phyloP scores from a whole-genome alignment of 2,329 filamentous ascomycete genomes.

The Teratosphaeria pseudoeucalypti region DNA sequence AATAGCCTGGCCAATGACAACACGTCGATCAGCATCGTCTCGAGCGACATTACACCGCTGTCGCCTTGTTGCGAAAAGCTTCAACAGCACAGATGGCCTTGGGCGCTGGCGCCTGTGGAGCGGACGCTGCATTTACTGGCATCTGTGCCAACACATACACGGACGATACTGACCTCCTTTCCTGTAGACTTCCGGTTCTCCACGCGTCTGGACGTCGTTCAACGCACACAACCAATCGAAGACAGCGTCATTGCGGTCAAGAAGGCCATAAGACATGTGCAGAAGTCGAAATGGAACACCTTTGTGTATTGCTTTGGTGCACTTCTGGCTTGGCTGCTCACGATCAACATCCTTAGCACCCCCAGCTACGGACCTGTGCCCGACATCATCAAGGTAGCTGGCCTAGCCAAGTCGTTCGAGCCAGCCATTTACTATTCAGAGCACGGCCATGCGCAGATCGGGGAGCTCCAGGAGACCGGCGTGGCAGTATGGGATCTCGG shows the following conservation, averaged over 20 bases:
- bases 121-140: not conserved
- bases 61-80: not conserved
- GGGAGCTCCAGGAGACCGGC: conserved; percentile 79
- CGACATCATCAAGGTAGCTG: conserved; percentile 82
- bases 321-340: conserved; percentile 53
- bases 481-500: conserved; percentile 91
- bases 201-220: conserved; percentile 76
- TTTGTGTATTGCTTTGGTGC: conserved; percentile 51
- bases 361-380: conserved; percentile 58
- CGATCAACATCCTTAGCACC: conserved; percentile 60
- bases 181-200: conserved; percentile 75
- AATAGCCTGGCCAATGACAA: not conserved
- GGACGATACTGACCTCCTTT: not conserved
- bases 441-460: conserved; percentile 74
- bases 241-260: conserved; percentile 56
- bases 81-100: not conserved
- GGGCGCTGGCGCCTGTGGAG: not conserved
- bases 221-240: conserved; percentile 76
- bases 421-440: conserved; percentile 92
- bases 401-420: conserved; percentile 82
- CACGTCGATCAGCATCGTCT: not conserved
- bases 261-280: conserved; percentile 49
- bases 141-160: not conserved
- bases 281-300: conserved; percentile 59
- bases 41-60: not conserved